phyloP scores from a whole-genome alignment of 2,329 filamentous ascomycete genomes.

The Zasmidium cellare region DNA sequence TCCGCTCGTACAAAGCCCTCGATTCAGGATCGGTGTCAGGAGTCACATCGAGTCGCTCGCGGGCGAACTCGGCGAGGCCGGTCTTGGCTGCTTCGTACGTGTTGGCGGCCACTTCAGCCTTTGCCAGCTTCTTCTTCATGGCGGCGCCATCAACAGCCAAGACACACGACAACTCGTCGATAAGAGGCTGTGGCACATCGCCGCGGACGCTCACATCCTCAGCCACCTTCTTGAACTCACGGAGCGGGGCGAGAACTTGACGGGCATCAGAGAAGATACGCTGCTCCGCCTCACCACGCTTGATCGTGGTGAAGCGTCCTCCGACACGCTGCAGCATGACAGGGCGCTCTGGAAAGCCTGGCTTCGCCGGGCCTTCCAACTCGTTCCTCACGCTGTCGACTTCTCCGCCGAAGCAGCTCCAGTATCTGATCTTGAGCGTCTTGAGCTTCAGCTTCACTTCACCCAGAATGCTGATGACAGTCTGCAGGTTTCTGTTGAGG shows the following conservation, averaged over 20 bases:
- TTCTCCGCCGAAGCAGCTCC: conserved; percentile 11
- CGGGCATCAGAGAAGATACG: conserved; percentile 11
- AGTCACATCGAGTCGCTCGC: no score
- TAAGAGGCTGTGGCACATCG: conserved; percentile 11
- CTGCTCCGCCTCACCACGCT: background rate
- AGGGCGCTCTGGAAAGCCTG: conserved; percentile 3
- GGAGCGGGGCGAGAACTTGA: conserved; percentile 9
- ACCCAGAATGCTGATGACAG: conserved; percentile 7
- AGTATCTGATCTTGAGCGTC: conserved; percentile 14
- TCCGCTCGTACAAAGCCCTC: conserved; percentile 1
- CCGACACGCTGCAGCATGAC: conserved; percentile 8
- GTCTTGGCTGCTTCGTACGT: no score
- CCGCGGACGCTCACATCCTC: conserved; percentile 13
- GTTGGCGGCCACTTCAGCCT: no score
- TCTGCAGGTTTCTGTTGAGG: conserved; percentile 27
- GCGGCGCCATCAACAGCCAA: no score
- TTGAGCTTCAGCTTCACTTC: conserved; percentile 4
- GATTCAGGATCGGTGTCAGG: no score
- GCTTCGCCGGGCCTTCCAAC: conserved; percentile 10
- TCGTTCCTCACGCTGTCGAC: conserved; percentile 11
- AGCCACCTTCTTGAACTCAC: conserved; percentile 3
- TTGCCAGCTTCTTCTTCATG: no score
- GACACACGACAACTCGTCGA: conserved; percentile 4
- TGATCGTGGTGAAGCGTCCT: conserved; percentile 7
- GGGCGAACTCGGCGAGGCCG: background rate